Conservation (phyloP, 495 filamentous ascomycete species). For the Xylaria venustula region DNA sequence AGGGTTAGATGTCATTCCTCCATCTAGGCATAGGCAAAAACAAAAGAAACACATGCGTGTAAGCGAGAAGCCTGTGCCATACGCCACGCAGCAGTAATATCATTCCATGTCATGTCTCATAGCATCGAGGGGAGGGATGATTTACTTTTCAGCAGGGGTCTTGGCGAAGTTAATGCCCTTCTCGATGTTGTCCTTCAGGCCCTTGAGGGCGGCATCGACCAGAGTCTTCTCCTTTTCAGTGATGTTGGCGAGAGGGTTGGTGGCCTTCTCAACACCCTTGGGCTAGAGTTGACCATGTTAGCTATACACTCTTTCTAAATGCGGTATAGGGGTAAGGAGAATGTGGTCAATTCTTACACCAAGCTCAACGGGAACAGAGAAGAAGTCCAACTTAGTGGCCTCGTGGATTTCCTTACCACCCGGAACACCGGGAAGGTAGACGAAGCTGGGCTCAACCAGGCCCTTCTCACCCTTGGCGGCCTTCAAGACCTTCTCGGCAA, state of each 20-base stretch:
- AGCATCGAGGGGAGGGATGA: conserved; percentile 23
- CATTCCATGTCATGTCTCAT: conserved; percentile 20
- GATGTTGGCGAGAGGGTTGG: conserved; percentile 69
- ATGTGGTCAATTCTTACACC: conserved; percentile 62
- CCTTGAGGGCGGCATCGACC: conserved; percentile 68
- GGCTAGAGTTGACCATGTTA: conserved; percentile 54
- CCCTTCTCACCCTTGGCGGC: conserved; percentile 83
- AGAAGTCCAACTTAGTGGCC: conserved; percentile 84
- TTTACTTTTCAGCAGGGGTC: conserved; percentile 68
- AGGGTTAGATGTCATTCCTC: conserved; percentile 2
- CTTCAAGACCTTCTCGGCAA: conserved; percentile 90
- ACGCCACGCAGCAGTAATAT: conserved; percentile 11
- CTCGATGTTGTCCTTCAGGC: conserved; percentile 84
- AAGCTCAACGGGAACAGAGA: conserved; percentile 92
- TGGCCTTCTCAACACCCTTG: conserved; percentile 77
- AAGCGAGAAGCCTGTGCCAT: background rate
- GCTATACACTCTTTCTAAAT: conserved; percentile 6
- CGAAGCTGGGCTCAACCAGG: conserved; percentile 88
- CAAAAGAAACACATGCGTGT: conserved; percentile 4
- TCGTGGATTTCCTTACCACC: conserved; percentile 84
- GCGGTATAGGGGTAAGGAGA: background rate
- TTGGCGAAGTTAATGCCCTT: conserved; percentile 89
- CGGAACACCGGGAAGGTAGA: conserved; percentile 86
- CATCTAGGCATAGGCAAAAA: conserved; percentile 1
- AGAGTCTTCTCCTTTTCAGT: conserved; percentile 84